These are phyloP conservation scores for Ajuga reptans DNA, from an alignment of 305 asterid species.

Conservation along the genomic window DNA sequence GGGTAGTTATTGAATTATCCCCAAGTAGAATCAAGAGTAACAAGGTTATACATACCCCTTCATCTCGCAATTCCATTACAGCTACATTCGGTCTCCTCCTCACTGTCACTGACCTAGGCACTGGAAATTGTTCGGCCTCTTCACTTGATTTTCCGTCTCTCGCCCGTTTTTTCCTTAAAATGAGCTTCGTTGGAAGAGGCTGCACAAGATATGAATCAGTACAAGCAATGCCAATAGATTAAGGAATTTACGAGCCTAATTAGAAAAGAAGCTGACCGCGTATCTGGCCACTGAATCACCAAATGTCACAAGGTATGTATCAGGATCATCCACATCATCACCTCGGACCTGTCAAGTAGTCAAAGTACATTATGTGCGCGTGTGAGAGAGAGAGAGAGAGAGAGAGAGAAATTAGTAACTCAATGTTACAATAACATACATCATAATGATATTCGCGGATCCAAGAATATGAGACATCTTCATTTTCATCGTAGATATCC, in stretches of 20 bases:
- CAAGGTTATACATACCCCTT: conserved; percentile 37
- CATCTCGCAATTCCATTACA: conserved; percentile 57
- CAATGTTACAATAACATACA: conserved; percentile 38
- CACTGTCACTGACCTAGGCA: conserved; percentile 65
- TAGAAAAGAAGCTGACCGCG: conserved; percentile 35
- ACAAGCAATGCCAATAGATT: not conserved
- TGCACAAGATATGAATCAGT: conserved; percentile 20
- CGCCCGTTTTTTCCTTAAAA: conserved; percentile 77
- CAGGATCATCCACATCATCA: conserved; percentile 74
- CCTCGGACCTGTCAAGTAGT: conserved; percentile 58
- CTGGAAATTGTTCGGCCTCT: conserved; percentile 75
- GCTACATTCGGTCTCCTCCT: conserved; percentile 57
- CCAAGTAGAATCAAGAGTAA: not conserved
- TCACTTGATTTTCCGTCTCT: conserved; percentile 76
- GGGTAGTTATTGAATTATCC: not conserved
- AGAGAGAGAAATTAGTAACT: not conserved
- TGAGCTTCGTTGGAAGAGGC: conserved; percentile 91
- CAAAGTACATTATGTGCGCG: conserved; percentile 12
- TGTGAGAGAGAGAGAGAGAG: not conserved
- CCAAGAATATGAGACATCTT: conserved; percentile 81
- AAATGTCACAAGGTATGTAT: conserved; percentile 65
- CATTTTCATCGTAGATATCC: conserved; percentile 75
- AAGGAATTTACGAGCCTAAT: not conserved
- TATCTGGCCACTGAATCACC: conserved; percentile 65
- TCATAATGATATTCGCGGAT: conserved; percentile 91